phyloP scores from a whole-genome alignment of 768 basidiomycete genomes.

The Crassisporium funariophilum region DNA sequence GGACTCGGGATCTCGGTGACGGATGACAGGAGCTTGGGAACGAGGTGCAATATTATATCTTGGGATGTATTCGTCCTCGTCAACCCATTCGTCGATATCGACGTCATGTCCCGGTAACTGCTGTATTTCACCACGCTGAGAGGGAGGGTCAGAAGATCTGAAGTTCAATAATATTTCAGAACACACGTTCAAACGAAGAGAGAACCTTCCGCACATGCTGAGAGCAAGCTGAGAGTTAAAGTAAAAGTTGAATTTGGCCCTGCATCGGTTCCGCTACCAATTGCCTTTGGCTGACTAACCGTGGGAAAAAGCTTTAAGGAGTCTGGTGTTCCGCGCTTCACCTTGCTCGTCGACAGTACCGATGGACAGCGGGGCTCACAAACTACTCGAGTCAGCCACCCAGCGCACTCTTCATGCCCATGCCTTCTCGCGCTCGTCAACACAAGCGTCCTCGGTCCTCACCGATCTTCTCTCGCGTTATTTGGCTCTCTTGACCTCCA shows the following conservation, averaged over 20 bases:
- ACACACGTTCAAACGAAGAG: conserved; percentile 51
- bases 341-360: conserved; percentile 23
- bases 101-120: conserved; percentile 45
- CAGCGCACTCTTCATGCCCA: conserved; percentile 77
- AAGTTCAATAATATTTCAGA: background rate
- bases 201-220: conserved; percentile 67
- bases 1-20: conserved; percentile 37
- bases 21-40: conserved; percentile 74
- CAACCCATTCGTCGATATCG: conserved; percentile 59
- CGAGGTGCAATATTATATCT: conserved; percentile 87
- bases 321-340: too few relatives aligned
- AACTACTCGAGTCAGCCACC: conserved; percentile 66
- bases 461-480: conserved; percentile 80
- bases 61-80: conserved; percentile 58
- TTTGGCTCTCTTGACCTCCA: conserved; percentile 61
- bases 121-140: conserved; percentile 44
- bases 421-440: conserved; percentile 74
- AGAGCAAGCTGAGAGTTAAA: conserved; percentile 1
- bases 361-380: conserved; percentile 44
- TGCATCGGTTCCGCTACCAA: too few relatives aligned
- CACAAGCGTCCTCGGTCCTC: conserved; percentile 68
- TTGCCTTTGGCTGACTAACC: too few relatives aligned
- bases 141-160: conserved; percentile 1
- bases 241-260: too few relatives aligned
- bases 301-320: too few relatives aligned